These are phyloP conservation scores for Tetrapyrgos nigripes DNA, from an alignment of 1,284 basidiomycete genomes.

Conservation along the genomic window DNA sequence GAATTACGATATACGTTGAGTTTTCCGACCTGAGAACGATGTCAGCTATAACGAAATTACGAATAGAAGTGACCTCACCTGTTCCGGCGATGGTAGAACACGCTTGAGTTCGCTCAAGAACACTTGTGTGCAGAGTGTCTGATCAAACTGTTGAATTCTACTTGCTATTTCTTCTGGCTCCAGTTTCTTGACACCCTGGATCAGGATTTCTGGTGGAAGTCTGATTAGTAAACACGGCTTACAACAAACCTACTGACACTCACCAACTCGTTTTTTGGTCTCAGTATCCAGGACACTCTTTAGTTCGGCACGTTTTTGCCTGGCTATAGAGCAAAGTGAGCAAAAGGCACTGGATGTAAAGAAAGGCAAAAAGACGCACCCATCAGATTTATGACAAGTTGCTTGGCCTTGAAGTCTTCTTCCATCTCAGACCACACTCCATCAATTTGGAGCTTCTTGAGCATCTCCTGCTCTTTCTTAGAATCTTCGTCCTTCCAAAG, in stretches of 20 bases:
- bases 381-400: conserved; percentile 86
- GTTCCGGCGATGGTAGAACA: conserved; percentile 89
- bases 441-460: conserved; percentile 80
- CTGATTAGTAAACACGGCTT: conserved; percentile 4
- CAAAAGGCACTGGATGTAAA: conserved; percentile 1
- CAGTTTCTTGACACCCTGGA: conserved; percentile 83
- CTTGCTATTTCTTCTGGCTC: conserved; percentile 86
- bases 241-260: conserved; percentile 34
- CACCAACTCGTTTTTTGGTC: conserved; percentile 90
- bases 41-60: conserved; percentile 14
- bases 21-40: conserved; percentile 75
- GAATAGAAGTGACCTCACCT: conserved; percentile 50
- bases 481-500: conserved; percentile 81
- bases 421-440: conserved; percentile 98
- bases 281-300: conserved; percentile 91
- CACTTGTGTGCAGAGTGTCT: conserved; percentile 83
- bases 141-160: conserved; percentile 86
- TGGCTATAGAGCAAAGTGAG: conserved; percentile 57
- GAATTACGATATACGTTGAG: conserved; percentile 91
- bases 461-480: conserved; percentile 76
- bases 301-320: conserved; percentile 84
- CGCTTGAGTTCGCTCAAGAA: conserved; percentile 89
- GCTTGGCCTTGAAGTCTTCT: conserved; percentile 97
- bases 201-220: conserved; percentile 76
- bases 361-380: conserved; percentile 47